phyloP scores from a whole-genome alignment of 352 stramenopile species.

The Peronospora farinosa region DNA sequence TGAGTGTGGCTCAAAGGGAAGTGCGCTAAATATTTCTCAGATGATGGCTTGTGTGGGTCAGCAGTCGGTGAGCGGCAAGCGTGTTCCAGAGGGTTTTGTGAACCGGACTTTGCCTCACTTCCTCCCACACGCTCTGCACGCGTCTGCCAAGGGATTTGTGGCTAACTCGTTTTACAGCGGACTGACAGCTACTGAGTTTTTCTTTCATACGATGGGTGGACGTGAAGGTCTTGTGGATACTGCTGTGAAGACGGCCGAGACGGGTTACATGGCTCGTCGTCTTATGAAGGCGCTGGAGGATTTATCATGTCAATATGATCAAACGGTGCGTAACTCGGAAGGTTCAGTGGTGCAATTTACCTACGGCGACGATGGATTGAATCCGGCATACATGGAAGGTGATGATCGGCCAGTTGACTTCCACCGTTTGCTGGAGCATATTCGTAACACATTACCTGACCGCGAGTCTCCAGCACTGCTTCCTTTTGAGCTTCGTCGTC shows the following conservation, averaged over 20 bases:
- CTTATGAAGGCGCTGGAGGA: conserved; percentile 99
- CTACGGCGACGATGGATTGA: conserved; percentile 99
- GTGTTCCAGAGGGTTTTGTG: conserved; percentile 98
- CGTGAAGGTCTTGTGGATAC: conserved; percentile 99
- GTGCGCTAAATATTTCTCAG: conserved; percentile 99
- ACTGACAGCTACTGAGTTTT: conserved; percentile 98
- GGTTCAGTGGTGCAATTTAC: conserved; percentile 96
- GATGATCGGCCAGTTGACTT: conserved; percentile 96
- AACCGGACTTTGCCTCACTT: conserved; percentile 98
- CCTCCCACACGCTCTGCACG: conserved; percentile 89
- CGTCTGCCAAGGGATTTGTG: conserved; percentile 98
- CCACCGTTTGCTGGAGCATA: conserved; percentile 87
- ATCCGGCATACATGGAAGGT: conserved; percentile 94
- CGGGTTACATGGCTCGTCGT: conserved; percentile 98
- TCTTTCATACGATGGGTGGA: conserved; percentile 99
- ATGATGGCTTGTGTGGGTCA: conserved; percentile 99
- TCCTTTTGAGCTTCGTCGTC: conserved; percentile 73
- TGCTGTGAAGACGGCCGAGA: conserved; percentile 99
- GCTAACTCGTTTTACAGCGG: conserved; percentile 99
- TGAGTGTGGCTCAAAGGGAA: conserved; percentile 98
- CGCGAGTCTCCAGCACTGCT: conserved; percentile 60
- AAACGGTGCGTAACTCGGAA: conserved; percentile 86
- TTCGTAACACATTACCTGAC: conserved; percentile 79
- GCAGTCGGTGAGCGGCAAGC: conserved; percentile 97
- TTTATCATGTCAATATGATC: conserved; percentile 92